phyloP scores from a whole-genome alignment of 208 protist genomes.

The Kentomonas sorsogonicus region DNA sequence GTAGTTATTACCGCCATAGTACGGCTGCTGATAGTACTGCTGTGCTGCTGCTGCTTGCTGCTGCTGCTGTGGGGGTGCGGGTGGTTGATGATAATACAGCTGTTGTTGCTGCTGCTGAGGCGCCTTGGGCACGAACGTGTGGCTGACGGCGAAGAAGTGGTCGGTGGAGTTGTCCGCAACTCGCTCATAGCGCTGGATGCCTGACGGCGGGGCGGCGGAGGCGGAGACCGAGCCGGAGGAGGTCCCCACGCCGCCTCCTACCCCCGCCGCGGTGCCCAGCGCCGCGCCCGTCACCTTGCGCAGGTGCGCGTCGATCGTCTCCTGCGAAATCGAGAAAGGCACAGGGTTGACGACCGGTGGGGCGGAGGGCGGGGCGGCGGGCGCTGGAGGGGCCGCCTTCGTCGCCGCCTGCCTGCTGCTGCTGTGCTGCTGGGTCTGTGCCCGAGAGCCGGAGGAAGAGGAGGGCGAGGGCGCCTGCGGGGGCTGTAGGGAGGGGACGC shows the following conservation, averaged over 20 bases:
- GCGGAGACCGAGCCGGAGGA: too few species aligned
- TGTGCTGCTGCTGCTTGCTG: too few species aligned
- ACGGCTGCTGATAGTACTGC: too few species aligned
- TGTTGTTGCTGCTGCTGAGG: constrained; percentile 8
- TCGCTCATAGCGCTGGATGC: too few species aligned
- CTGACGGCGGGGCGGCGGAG: too few species aligned
- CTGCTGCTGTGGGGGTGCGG: too few species aligned
- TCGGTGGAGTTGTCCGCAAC: constrained; percentile 41
- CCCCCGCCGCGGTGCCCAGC: constrained; percentile 5
- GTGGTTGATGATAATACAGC: constrained; percentile 6
- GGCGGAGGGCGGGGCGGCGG: constrained; percentile 2
- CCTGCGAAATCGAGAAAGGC: constrained; percentile 65
- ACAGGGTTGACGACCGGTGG: constrained; percentile 41
- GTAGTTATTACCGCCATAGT: too few species aligned
- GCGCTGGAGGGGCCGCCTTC: neutral
- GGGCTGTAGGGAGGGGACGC: constrained; percentile 18
- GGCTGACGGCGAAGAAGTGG: constrained; percentile 58
- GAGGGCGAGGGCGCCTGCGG: too few species aligned
- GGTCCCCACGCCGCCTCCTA: too few species aligned
- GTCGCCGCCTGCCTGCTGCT: constrained; percentile 1
- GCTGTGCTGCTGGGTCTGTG: too few species aligned
- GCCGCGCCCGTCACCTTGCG: constrained; percentile 16
- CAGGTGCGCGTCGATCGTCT: constrained; percentile 44
- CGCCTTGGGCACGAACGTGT: constrained; percentile 59
- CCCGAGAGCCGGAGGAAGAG: too few species aligned